Conservation (phyloP, 179 eudicot genomes). For the Gypsophila paniculata region DNA sequence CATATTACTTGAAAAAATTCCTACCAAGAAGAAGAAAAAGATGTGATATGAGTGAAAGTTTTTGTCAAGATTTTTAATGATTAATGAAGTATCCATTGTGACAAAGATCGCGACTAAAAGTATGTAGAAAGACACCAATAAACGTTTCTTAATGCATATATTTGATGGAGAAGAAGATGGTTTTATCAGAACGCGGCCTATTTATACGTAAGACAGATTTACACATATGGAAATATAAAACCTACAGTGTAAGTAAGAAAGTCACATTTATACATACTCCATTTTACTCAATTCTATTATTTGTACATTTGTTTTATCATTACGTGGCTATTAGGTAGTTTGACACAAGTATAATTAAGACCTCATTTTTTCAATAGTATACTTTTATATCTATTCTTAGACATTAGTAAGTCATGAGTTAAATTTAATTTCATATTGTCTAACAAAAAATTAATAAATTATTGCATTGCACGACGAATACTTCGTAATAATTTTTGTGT, state of each 20-base stretch:
- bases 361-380: no score
- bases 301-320: no score
- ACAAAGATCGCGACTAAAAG: neutral
- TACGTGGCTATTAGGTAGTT: no score
- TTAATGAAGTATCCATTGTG: neutral
- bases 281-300: neutral
- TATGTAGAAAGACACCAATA: neutral
- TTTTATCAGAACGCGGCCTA: neutral
- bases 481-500: no score
- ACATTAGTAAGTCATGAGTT: no score
- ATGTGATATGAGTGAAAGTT: slow-evolving; percentile 2
- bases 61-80: neutral
- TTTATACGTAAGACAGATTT: neutral
- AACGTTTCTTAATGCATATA: neutral
- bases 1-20: neutral
- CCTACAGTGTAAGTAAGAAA: neutral
- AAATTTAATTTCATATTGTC: no score
- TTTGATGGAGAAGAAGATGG: neutral
- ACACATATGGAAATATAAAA: neutral
- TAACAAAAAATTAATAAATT: no score
- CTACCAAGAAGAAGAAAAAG: neutral
- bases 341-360: no score
- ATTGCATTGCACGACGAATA: no score
- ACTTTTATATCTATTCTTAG: no score
- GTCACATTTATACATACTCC: neutral